These are phyloP conservation scores for Colletotrichum truncatum DNA, from an alignment of 2,329 filamentous ascomycete species.

Conservation along the genomic window DNA sequence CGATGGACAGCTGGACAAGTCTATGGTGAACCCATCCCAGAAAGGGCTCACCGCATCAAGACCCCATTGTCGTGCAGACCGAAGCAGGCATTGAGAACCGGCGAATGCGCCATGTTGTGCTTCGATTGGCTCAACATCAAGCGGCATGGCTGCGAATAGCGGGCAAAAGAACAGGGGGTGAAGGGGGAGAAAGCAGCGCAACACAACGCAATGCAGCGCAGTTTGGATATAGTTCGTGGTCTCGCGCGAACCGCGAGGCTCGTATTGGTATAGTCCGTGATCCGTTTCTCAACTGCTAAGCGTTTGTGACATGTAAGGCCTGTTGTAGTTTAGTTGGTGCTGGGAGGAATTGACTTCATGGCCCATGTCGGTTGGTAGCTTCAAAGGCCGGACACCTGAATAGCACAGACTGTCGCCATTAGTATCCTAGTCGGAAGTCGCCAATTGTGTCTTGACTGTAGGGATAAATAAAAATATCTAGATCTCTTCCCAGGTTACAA, in stretches of 20 bases:
- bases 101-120: constrained; percentile 9
- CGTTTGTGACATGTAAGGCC: not conserved
- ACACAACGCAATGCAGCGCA: constrained; percentile 6
- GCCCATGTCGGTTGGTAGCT: not conserved
- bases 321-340: not conserved
- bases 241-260: constrained; percentile 12
- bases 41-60: constrained; percentile 25
- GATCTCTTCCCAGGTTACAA: too few relatives aligned
- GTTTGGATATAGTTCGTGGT: not conserved
- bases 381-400: too few relatives aligned
- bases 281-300: not conserved
- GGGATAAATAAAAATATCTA: not conserved
- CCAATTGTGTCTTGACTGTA: not conserved
- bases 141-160: not conserved
- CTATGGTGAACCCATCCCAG: not conserved
- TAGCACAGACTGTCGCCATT: too few relatives aligned
- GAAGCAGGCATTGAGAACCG: constrained; percentile 16
- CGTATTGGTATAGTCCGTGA: not conserved
- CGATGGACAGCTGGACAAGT: not conserved
- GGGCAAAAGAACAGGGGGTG: not conserved
- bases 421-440: not conserved
- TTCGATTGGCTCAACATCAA: constrained; percentile 17
- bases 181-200: not conserved
- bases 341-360: not conserved
- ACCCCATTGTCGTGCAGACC: constrained; percentile 26